Conservation (phyloP, 176 grass and related monocot species). For the Typha latifolia region DNA sequence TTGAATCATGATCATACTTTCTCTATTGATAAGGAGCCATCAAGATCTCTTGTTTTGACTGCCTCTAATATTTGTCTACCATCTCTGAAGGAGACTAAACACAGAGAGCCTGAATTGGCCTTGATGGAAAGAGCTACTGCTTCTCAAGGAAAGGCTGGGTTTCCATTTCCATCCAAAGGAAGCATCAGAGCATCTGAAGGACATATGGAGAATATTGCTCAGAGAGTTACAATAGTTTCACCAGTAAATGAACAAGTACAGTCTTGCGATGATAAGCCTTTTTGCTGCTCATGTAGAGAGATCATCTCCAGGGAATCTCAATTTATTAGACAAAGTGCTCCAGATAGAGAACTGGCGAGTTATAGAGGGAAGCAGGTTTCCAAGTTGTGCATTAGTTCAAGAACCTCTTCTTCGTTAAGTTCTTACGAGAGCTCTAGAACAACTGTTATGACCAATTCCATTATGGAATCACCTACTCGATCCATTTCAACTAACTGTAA, state of each 20-base stretch:
- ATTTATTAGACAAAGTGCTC: slow-evolving; percentile 16
- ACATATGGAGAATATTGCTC: slow-evolving; percentile 13
- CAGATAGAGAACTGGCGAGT: slow-evolving; percentile 14
- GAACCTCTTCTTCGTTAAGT: slow-evolving; percentile 53
- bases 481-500: slow-evolving; percentile 28
- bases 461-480: slow-evolving; percentile 32
- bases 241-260: slow-evolving; percentile 22
- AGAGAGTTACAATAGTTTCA: slow-evolving; percentile 16
- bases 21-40: slow-evolving; percentile 28
- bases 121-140: neutral
- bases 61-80: slow-evolving; percentile 48
- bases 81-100: slow-evolving; percentile 34
- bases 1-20: slow-evolving; percentile 42
- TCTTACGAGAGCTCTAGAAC: slow-evolving; percentile 43
- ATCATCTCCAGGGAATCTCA: slow-evolving; percentile 50
- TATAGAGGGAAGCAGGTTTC: slow-evolving; percentile 44
- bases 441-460: slow-evolving; percentile 27
- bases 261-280: slow-evolving; percentile 34
- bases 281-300: slow-evolving; percentile 55
- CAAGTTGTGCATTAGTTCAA: slow-evolving; percentile 64
- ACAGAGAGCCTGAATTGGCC: slow-evolving; percentile 14
- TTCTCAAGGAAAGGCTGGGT: neutral
- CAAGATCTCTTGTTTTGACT: slow-evolving; percentile 47
- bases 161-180: slow-evolving; percentile 25
- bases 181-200: slow-evolving; percentile 24